Conservation (phyloP, 2,329 filamentous ascomycete genomes). For the Lecanicillium sp. region DNA sequence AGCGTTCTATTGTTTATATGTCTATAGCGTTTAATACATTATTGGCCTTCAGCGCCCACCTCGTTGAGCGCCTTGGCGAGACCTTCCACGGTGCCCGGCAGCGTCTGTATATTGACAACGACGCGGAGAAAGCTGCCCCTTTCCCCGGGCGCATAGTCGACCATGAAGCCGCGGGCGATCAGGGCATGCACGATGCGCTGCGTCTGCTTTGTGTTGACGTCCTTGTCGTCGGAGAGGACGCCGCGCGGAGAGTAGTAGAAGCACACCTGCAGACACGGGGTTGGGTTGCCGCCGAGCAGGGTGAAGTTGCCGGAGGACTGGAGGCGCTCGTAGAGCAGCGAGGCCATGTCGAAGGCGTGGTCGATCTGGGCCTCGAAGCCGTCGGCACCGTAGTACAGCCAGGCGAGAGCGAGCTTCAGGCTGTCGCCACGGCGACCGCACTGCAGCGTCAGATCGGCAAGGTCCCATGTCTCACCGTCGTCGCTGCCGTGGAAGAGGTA, state of each 20-base stretch:
- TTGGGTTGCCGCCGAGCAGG: slow-evolving; percentile 68
- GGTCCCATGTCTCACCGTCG: slow-evolving; percentile 66
- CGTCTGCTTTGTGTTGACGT: slow-evolving; percentile 45
- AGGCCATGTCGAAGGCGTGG: slow-evolving; percentile 64
- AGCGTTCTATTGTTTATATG: neutral
- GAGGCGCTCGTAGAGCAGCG: slow-evolving; percentile 59
- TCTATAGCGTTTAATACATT: neutral
- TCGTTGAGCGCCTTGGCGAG: slow-evolving; percentile 49
- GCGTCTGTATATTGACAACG: slow-evolving; percentile 52
- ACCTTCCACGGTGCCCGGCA: slow-evolving; percentile 44
- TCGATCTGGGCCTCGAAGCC: slow-evolving; percentile 70
- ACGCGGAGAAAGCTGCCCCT: slow-evolving; percentile 53
- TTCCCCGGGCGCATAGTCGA: slow-evolving; percentile 54
- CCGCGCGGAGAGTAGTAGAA: slow-evolving; percentile 72
- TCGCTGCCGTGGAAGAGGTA: slow-evolving; percentile 69
- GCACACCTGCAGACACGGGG: slow-evolving; percentile 88
- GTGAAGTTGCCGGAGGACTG: slow-evolving; percentile 53
- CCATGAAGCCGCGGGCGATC: slow-evolving; percentile 50
- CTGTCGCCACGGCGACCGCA: slow-evolving; percentile 82
- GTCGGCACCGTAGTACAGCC: slow-evolving; percentile 78
- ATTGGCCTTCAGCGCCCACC: slow-evolving; percentile 27
- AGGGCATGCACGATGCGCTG: slow-evolving; percentile 42
- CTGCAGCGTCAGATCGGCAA: slow-evolving; percentile 88
- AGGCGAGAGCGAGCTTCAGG: slow-evolving; percentile 80
- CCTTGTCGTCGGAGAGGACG: slow-evolving; percentile 34